Evolutionary conservation across 2,329 filamentous ascomycete species (phyloP).

Genomic region (Neonectria magnoliae): DNA sequence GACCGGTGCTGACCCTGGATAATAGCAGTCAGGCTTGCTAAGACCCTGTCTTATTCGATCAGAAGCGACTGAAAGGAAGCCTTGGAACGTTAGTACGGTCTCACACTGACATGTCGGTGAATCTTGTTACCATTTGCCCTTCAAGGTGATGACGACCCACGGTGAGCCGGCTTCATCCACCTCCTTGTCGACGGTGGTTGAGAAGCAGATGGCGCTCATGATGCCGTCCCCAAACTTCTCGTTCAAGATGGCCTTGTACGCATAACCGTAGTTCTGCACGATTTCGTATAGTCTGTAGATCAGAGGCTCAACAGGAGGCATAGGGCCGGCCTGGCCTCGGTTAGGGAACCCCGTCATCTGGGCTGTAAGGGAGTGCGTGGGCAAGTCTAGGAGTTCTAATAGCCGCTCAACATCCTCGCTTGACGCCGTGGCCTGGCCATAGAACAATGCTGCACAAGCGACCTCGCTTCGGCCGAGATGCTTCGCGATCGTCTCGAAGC

Average conservation of each 20-base stretch:
- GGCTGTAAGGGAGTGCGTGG: constrained; percentile 63
- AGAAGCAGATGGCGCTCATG: constrained; percentile 95
- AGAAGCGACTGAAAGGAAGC: constrained; percentile 49
- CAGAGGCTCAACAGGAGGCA: constrained; percentile 52
- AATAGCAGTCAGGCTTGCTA: not conserved
- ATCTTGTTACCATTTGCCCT: constrained; percentile 79
- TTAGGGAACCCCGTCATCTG: constrained; percentile 81
- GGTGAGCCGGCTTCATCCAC: constrained; percentile 81
- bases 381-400: constrained; percentile 70
- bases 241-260: constrained; percentile 93
- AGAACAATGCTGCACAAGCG: constrained; percentile 88
- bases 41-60: constrained; percentile 8
- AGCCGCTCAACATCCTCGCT: constrained; percentile 74
- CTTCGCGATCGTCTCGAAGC: constrained; percentile 80
- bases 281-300: constrained; percentile 95
- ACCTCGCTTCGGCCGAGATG: constrained; percentile 83
- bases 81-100: constrained; percentile 30
- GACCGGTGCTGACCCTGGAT: not conserved
- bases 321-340: constrained; percentile 70
- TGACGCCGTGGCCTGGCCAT: constrained; percentile 82
- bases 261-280: constrained; percentile 96
- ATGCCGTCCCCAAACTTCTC: constrained; percentile 96
- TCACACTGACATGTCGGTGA: not conserved
- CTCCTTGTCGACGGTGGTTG: constrained; percentile 93
- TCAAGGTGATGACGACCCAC: constrained; percentile 86